Evolutionary conservation across 1,284 basidiomycete species (phyloP), one percentile per base, ranked within the genome.

Genomic region (Pterulicium gracile): DNA sequence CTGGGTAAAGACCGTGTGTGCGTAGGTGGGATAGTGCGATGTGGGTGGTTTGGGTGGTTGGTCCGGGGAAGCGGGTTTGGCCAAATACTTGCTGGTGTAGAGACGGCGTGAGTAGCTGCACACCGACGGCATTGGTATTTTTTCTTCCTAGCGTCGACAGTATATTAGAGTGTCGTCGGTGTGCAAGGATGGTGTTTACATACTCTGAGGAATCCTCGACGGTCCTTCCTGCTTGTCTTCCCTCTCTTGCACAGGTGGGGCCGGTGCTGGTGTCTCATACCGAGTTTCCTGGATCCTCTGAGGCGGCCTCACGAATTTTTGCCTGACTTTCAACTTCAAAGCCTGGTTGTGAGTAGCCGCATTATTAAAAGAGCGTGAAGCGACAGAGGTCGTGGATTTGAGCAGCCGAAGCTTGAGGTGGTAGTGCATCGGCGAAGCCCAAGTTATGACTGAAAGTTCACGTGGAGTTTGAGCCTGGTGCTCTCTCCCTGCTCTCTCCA

Each of bases 121-220:
- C 94, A 15, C 94, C 93, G 24, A 93, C 73, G 52, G 88, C 78
- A 58, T 96, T n/a, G n/a, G n/a, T n/a, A n/a, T n/a, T n/a, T n/a
- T n/a, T n/a, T 97, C 45, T 90, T 77, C 59, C 81, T 79, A 46
- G 71, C 76, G 80, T n/a, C n/a, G n/a, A n/a, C n/a, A n/a, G n/a
- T n/a, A n/a, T n/a, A n/a, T n/a, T n/a, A n/a, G n/a, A n/a, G n/a
- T n/a, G n/a, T n/a, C n/a, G n/a, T n/a, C n/a, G n/a, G n/a, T n/a
- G n/a, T n/a, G n/a, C n/a, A n/a, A n/a, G n/a, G n/a, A n/a, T n/a
- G n/a, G n/a, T n/a, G n/a, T 39, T 15, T 39, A 39, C 15, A 18
- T 7, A 39, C 36, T 13, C 15, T 39, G 36, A 17, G 36, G 5
- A 4, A 10, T 13, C 5, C 36, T 13, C n/a, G 36, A 39, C 5